These are phyloP conservation scores for Pseudohyphozyma bogoriensis DNA, from an alignment of 768 basidiomycete species.

Conservation along the genomic window DNA sequence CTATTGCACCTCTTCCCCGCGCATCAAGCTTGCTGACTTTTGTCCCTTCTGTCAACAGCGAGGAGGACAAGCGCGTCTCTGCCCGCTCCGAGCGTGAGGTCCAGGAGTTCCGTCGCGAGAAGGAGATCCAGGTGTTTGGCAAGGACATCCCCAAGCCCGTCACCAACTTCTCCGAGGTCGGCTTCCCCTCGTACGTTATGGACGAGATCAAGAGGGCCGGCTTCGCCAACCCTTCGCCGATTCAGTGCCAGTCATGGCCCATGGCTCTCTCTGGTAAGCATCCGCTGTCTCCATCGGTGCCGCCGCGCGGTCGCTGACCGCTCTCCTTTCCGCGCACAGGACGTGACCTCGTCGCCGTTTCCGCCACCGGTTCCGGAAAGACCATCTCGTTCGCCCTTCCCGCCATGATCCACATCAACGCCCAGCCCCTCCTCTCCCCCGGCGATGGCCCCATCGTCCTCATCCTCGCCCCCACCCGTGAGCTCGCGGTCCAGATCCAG, in stretches of 20 bases:
- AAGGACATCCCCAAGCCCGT: slow-evolving; percentile 82
- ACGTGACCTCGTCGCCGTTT: slow-evolving; percentile 54
- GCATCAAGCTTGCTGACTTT: too few relatives aligned
- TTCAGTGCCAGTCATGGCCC: slow-evolving; percentile 99
- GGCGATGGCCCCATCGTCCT: slow-evolving; percentile 97
- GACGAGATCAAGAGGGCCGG: slow-evolving; percentile 52
- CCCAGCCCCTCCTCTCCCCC: slow-evolving; percentile 82
- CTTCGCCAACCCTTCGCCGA: slow-evolving; percentile 79
- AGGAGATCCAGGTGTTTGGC: slow-evolving; percentile 93
- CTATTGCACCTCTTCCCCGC: too few relatives aligned
- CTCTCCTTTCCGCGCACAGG: slow-evolving; percentile 69
- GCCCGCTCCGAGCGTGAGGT: slow-evolving; percentile 72
- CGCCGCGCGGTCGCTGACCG: too few relatives aligned
- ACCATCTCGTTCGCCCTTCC: slow-evolving; percentile 97
- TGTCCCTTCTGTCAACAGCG: slow-evolving; percentile 27
- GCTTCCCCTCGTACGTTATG: slow-evolving; percentile 41
- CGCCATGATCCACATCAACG: slow-evolving; percentile 99
- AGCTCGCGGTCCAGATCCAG: slow-evolving; percentile 97
- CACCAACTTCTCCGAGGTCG: slow-evolving; percentile 70
- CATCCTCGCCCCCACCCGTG: slow-evolving; percentile 92
- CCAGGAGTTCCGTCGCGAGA: slow-evolving; percentile 67
- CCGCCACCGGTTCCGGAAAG: slow-evolving; percentile 97
- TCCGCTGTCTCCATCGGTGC: too few relatives aligned
- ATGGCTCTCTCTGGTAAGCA: slow-evolving; percentile 64
- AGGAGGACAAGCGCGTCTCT: slow-evolving; percentile 73